phyloP scores from a whole-genome alignment of 768 basidiomycete genomes.

The Amanita rimosa region DNA sequence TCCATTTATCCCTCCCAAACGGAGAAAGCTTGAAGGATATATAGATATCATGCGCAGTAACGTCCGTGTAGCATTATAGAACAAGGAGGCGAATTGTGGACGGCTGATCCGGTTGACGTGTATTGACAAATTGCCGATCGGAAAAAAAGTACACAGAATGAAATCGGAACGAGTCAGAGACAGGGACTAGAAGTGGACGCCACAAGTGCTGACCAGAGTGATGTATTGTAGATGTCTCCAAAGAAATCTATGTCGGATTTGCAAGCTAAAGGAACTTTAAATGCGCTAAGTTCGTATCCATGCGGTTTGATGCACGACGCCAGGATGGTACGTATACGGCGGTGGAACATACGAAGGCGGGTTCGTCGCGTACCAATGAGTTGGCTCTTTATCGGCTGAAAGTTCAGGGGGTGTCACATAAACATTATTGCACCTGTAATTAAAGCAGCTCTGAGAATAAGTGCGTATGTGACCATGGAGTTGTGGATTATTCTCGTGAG shows the following conservation, averaged over 20 bases:
- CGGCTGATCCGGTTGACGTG: conserved; percentile 3
- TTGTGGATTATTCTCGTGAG: conserved; percentile 37
- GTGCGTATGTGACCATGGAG: conserved; percentile 42
- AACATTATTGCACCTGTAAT: conserved; percentile 33
- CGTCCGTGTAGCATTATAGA: conserved; percentile 1
- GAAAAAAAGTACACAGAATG: conserved; percentile 3
- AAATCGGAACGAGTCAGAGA: background rate
- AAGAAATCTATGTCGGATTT: conserved; percentile 5
- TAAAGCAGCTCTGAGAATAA: conserved; percentile 48
- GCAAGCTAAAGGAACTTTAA: background rate
- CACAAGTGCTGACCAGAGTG: background rate
- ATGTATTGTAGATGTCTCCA: conserved; percentile 14
- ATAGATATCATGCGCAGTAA: conserved; percentile 6
- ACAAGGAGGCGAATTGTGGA: conserved; percentile 4
- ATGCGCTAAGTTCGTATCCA: conserved; percentile 37
- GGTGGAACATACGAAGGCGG: conserved; percentile 31
- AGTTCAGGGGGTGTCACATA: conserved; percentile 30
- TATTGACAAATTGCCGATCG: conserved; percentile 5
- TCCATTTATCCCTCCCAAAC: background rate
- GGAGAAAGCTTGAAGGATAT: conserved; percentile 2
- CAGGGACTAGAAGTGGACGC: conserved; percentile 1
- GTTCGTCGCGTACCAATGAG: conserved; percentile 31
- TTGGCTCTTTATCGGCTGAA: conserved; percentile 22
- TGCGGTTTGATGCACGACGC: background rate
- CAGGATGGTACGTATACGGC: conserved; percentile 10